Conservation (phyloP, 768 basidiomycete genomes). For the Kwoniella sp. region DNA sequence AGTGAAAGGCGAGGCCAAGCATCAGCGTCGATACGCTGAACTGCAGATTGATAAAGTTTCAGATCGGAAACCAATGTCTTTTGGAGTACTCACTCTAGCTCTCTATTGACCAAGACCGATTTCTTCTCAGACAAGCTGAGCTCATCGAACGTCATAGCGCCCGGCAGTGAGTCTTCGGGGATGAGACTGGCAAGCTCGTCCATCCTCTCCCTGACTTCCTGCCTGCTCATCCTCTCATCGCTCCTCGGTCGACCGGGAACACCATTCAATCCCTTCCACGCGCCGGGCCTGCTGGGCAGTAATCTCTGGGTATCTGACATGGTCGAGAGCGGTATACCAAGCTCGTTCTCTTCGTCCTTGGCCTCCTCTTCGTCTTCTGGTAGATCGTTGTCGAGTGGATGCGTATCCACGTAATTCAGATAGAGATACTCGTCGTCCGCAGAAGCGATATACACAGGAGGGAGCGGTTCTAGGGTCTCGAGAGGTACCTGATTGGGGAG, state of each 20-base stretch:
- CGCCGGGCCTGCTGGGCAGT: not conserved
- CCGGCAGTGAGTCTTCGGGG: conserved; percentile 18
- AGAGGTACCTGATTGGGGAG: conserved; percentile 20
- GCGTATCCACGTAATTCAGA: not conserved
- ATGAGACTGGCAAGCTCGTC: conserved; percentile 22
- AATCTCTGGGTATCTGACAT: conserved; percentile 4
- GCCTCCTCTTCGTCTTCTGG: not conserved
- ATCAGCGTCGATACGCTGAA: not conserved
- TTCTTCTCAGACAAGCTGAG: conserved; percentile 53
- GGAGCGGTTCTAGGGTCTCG: conserved; percentile 10
- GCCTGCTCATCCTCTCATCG: conserved; percentile 10
- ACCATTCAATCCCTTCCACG: not conserved
- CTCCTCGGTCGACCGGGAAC: not conserved
- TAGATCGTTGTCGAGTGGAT: not conserved
- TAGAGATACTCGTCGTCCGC: conserved; percentile 3
- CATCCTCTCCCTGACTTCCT: conserved; percentile 8
- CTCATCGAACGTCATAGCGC: conserved; percentile 25
- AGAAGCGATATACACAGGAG: conserved; percentile 1
- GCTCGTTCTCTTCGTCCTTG: conserved; percentile 1
- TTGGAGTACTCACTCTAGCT: conserved; percentile 42
- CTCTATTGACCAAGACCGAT: conserved; percentile 46
- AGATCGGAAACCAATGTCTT: not conserved
- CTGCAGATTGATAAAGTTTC: not conserved
- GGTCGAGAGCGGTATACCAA: conserved; percentile 7
- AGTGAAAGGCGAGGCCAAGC: not conserved